Evolutionary conservation across 768 basidiomycete species (phyloP).

Genomic region (Sporobolomyces pararoseus): DNA sequence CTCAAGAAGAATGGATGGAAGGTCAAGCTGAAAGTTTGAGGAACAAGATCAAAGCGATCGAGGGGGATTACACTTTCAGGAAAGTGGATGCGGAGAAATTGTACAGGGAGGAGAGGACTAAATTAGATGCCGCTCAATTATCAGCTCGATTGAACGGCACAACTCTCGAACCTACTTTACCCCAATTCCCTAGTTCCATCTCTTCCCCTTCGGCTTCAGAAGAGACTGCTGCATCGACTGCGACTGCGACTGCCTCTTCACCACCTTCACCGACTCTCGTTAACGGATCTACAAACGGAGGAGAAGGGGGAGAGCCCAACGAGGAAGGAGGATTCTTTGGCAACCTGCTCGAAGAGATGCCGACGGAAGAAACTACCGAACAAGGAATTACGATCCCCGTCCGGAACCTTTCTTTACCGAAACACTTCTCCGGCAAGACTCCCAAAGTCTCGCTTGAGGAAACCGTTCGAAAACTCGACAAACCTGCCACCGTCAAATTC

Average conservation of each 20-base stretch:
- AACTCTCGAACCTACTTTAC: constrained; percentile 21
- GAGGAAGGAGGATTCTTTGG: constrained; percentile 59
- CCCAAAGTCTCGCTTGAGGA: constrained; percentile 72
- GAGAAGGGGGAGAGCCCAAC: constrained; percentile 28
- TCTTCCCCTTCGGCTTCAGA: constrained; percentile 46
- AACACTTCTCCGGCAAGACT: constrained; percentile 74
- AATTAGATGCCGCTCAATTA: constrained; percentile 51
- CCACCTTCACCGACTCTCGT: constrained; percentile 3
- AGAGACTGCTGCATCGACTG: neutral
- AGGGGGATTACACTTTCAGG: constrained; percentile 67
- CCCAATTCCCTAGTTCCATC: constrained; percentile 6
- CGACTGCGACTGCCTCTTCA: neutral
- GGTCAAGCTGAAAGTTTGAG: constrained; percentile 21
- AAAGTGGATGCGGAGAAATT: constrained; percentile 61
- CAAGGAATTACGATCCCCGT: constrained; percentile 48
- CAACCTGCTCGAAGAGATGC: constrained; percentile 62
- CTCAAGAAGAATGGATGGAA: constrained; percentile 32
- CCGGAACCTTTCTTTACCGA: constrained; percentile 74
- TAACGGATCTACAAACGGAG: neutral
- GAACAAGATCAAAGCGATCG: constrained; percentile 48
- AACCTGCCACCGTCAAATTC: constrained; percentile 71
- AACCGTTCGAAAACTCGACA: constrained; percentile 58
- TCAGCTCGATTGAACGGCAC: constrained; percentile 44
- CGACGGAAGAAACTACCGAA: constrained; percentile 55
- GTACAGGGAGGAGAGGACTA: constrained; percentile 59